These are phyloP conservation scores for Cardamine resedifolia DNA, from an alignment of 345 rosid species.

Conservation along the genomic window DNA sequence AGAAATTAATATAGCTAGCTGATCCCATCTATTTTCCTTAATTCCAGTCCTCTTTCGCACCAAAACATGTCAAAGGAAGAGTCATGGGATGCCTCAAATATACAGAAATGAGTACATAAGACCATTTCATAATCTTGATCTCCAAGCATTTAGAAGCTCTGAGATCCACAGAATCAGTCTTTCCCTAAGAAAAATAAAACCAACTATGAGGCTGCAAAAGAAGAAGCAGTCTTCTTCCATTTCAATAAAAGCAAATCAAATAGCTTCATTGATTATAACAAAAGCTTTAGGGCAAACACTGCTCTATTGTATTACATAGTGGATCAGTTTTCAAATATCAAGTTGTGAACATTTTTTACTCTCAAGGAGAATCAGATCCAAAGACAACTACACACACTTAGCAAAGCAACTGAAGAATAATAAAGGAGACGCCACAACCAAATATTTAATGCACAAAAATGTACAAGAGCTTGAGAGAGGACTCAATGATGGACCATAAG, in stretches of 20 bases:
- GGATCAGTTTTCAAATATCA: conserved; percentile 19
- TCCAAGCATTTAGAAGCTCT: not conserved
- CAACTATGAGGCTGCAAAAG: not conserved
- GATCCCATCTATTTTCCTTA: not conserved
- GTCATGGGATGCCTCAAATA: not conserved
- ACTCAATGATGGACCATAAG: conserved; percentile 26
- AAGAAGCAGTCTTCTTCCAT: conserved; percentile 3
- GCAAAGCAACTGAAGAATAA: conserved; percentile 1
- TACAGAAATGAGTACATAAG: not conserved
- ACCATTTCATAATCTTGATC: conserved; percentile 13
- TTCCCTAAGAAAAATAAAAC: conserved; percentile 6
- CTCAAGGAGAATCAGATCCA: conserved; percentile 16
- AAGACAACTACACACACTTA: conserved; percentile 27
- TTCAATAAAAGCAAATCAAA: not conserved
- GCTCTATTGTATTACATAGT: conserved; percentile 19
- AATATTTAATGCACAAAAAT: conserved; percentile 15
- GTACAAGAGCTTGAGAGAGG: conserved; percentile 36
- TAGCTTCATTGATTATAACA: conserved; percentile 18
- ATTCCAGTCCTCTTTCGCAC: not conserved
- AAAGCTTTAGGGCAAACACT: conserved; percentile 15
- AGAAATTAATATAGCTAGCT: conserved; percentile 13
- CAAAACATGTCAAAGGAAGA: not conserved
- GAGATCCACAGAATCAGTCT: not conserved
- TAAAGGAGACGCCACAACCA: conserved; percentile 11
- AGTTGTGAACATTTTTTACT: not conserved